phyloP scores from a whole-genome alignment of 2,329 filamentous ascomycete species.

The Fusarium phyllophilum region DNA sequence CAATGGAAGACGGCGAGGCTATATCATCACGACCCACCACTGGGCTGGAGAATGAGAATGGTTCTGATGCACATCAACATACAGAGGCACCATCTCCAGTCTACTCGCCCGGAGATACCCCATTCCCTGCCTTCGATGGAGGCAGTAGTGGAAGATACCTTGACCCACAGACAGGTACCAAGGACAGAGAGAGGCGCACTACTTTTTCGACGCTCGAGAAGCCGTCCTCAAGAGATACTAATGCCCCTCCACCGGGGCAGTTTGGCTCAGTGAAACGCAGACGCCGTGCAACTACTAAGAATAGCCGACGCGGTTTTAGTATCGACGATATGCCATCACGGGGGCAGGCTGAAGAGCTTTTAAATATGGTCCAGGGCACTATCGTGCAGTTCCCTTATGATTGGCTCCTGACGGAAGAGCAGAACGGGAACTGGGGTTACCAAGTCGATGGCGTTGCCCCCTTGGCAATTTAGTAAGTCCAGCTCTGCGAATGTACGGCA shows the following conservation, averaged over 20 bases:
- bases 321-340: constrained; percentile 80
- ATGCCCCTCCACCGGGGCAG: constrained; percentile 46
- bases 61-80: constrained; percentile 33
- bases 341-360: constrained; percentile 81
- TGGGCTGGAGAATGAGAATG: constrained; percentile 42
- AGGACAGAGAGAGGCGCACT: constrained; percentile 60
- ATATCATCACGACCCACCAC: constrained; percentile 26
- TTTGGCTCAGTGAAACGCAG: constrained; percentile 67
- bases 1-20: constrained; percentile 41
- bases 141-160: constrained; percentile 45
- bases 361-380: constrained; percentile 85
- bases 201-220: constrained; percentile 67
- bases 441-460: constrained; percentile 96
- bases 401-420: constrained; percentile 92
- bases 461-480: constrained; percentile 91
- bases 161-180: constrained; percentile 50
- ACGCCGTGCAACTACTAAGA: constrained; percentile 75
- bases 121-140: constrained; percentile 60
- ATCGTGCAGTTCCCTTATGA: constrained; percentile 95
- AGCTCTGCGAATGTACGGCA: background rate
- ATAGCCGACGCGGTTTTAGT: constrained; percentile 71
- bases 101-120: constrained; percentile 55
- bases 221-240: constrained; percentile 52
- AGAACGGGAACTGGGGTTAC: constrained; percentile 95
- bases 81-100: constrained; percentile 55